Evolutionary conservation across 73 alveolate species (phyloP).

Genomic region (Tetrahymena thermophila): DNA sequence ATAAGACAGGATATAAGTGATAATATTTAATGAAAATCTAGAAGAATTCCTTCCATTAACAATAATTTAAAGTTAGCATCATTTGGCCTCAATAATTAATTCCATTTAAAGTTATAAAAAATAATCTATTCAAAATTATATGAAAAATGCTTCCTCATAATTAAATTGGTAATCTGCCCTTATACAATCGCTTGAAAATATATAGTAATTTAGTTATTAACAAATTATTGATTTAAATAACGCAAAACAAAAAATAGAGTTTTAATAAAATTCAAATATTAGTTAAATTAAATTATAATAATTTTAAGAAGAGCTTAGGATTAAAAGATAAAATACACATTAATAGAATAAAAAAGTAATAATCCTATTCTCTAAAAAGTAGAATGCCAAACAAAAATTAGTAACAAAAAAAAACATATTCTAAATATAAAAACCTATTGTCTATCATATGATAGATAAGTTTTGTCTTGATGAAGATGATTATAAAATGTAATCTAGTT

Average conservation of each 20-base stretch:
- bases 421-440: not conserved
- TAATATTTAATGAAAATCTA: too few relatives aligned
- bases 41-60: not conserved
- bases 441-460: not conserved
- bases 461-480: not conserved
- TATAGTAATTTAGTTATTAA: too few relatives aligned
- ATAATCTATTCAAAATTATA: too few relatives aligned
- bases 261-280: too few relatives aligned
- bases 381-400: too few relatives aligned
- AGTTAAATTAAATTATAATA: too few relatives aligned
- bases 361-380: not conserved
- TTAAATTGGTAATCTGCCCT: not conserved
- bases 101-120: not conserved
- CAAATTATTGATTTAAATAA: not conserved
- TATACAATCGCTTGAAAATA: not conserved
- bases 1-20: not conserved
- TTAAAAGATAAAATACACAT: too few relatives aligned
- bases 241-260: not conserved
- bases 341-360: not conserved
- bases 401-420: too few relatives aligned
- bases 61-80: not conserved
- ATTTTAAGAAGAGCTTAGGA: not conserved
- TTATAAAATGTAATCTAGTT: not conserved
- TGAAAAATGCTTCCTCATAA: not conserved
- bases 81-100: too few relatives aligned